These are phyloP conservation scores for slime mould (Dictyostelium discoideum) DNA, from an alignment of 78 protist species.

Conservation along the genomic window DNA sequence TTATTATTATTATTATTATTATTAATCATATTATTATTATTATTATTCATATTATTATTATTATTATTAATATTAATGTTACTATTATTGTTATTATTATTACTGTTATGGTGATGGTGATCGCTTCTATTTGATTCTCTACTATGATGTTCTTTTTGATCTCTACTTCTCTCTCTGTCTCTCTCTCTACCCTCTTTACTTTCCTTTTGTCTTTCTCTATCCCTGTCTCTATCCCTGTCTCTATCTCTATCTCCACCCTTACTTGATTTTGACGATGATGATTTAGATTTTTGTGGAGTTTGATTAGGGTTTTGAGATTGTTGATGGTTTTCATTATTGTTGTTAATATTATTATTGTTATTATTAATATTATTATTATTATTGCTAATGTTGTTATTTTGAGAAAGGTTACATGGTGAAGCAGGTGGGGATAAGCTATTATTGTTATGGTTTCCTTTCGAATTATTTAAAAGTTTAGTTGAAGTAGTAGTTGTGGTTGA, in stretches of 20 bases:
- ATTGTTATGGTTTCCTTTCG: not conserved
- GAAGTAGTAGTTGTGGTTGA: not conserved
- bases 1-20: not conserved
- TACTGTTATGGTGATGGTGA: not conserved
- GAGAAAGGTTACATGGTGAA: not conserved
- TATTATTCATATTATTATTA: not conserved
- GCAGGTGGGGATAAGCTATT: not conserved
- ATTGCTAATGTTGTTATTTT: not conserved
- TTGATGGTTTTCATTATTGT: not conserved
- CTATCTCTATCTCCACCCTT: not conserved
- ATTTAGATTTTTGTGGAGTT: not conserved
- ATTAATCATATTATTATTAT: not conserved
- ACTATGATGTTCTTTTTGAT: not conserved
- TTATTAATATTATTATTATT: not conserved
- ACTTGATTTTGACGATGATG: slow-evolving; percentile 5
- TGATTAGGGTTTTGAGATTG: not conserved
- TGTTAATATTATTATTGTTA: too few species aligned
- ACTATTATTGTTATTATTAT: not conserved
- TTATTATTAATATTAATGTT: not conserved
- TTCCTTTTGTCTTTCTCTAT: not conserved
- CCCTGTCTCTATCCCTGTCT: not conserved
- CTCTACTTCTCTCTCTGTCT: not conserved
- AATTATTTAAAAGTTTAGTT: not conserved
- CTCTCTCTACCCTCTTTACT: not conserved
- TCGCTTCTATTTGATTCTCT: not conserved